These are phyloP conservation scores for Sanguinoderma infundibulare DNA, from an alignment of 1,284 basidiomycete species.

Conservation along the genomic window DNA sequence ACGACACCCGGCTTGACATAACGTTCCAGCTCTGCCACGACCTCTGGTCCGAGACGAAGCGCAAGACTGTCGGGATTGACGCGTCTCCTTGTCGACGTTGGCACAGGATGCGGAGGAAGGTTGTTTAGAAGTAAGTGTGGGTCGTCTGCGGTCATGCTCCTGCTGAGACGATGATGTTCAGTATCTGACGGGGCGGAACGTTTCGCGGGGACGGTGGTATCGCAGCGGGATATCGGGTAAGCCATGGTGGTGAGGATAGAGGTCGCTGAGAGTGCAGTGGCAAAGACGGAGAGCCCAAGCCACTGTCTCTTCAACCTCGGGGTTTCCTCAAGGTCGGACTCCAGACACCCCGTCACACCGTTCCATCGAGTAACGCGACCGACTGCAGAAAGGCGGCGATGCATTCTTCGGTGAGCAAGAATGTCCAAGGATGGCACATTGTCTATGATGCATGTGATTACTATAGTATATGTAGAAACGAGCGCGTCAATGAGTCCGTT, in stretches of 20 bases:
- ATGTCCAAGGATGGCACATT: constrained; percentile 11
- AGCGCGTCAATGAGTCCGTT: constrained; percentile 51
- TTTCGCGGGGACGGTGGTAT: constrained; percentile 21
- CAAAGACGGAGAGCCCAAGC: not conserved
- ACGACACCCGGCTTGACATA: constrained; percentile 67
- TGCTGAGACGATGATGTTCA: constrained; percentile 17
- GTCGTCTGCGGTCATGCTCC: constrained; percentile 21
- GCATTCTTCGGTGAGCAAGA: not conserved
- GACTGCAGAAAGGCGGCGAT: not conserved
- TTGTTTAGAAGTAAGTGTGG: constrained; percentile 13
- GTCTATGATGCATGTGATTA: constrained; percentile 27
- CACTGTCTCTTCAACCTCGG: not conserved
- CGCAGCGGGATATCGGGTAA: constrained; percentile 11
- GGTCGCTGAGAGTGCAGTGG: not conserved
- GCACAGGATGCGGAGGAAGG: constrained; percentile 9
- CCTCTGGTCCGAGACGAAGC: constrained; percentile 62
- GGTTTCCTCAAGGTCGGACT: not conserved
- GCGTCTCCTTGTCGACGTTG: constrained; percentile 29
- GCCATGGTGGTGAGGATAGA: constrained; percentile 6
- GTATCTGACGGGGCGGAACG: constrained; percentile 13
- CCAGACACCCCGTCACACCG: constrained; percentile 2
- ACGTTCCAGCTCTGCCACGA: constrained; percentile 70
- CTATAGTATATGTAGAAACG: constrained; percentile 20
- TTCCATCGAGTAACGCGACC: not conserved
- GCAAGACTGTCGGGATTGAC: constrained; percentile 58